A percentile compares a stretch with the other conserved stretches of the same genome.
phyloP scores from a whole-genome alignment of 2,329 filamentous ascomycete species.

The Fusarium armeniacum region DNA sequence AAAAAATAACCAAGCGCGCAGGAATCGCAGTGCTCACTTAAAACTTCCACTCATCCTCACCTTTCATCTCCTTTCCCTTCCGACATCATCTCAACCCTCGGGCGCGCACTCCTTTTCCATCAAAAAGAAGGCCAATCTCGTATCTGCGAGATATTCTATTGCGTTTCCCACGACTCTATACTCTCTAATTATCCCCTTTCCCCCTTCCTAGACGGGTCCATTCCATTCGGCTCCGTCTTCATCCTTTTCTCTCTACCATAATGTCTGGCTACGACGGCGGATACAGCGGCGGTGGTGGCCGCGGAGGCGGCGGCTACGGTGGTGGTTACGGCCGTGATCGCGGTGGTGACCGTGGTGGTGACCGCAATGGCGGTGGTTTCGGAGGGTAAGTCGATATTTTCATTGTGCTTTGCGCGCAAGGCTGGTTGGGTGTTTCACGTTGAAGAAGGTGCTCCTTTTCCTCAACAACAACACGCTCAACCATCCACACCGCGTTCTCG shows the following conservation, averaged over 20 bases:
- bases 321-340: constrained; percentile 60
- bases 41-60: constrained; percentile 49
- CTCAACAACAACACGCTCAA: constrained; percentile 17
- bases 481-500: constrained; percentile 27
- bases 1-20: constrained; percentile 48
- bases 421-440: constrained; percentile 31
- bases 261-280: constrained; percentile 61
- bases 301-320: constrained; percentile 52
- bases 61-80: constrained; percentile 43
- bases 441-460: constrained; percentile 27
- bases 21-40: constrained; percentile 40
- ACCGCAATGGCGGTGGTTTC: constrained; percentile 56
- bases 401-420: constrained; percentile 25
- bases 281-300: constrained; percentile 52
- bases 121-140: constrained; percentile 43
- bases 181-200: constrained; percentile 25
- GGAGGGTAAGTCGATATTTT: constrained; percentile 56
- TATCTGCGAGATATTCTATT: constrained; percentile 38
- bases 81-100: constrained; percentile 49
- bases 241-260: constrained; percentile 43
- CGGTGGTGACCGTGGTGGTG: constrained; percentile 60
- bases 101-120: constrained; percentile 51
- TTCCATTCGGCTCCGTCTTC: constrained; percentile 31
- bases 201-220: constrained; percentile 33
- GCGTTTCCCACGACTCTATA: constrained; percentile 44